A percentile compares a stretch with the other conserved stretches of the same genome.
Evolutionary conservation across 257 asterid genomes (phyloP).

Genomic region (Jasminum sambac): DNA sequence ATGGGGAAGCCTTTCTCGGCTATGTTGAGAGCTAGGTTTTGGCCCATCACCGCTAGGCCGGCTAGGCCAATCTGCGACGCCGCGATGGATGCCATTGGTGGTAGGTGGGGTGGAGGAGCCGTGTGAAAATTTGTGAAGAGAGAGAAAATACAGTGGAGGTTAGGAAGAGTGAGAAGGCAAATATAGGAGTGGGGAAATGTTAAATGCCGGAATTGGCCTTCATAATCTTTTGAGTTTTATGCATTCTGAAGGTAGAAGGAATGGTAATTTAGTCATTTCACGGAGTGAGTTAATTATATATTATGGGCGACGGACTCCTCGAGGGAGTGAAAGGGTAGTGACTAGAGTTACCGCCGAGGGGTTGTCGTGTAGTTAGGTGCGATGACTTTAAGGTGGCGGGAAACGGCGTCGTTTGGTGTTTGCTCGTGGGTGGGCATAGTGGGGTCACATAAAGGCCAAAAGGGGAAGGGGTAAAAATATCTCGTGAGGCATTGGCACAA

Average conservation of each 20-base stretch:
- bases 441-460: neutral
- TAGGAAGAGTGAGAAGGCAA: neutral
- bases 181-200: neutral
- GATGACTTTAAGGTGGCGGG: conserved; percentile 3
- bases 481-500: neutral
- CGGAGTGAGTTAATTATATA: neutral
- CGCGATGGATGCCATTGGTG: conserved; percentile 28
- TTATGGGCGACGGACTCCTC: conserved; percentile 42
- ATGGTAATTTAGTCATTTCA: neutral
- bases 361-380: conserved; percentile 14
- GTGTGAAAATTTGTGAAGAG: neutral
- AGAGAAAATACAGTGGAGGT: neutral
- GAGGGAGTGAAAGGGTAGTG: conserved; percentile 38
- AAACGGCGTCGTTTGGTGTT: neutral
- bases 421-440: neutral
- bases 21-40: conserved; percentile 47
- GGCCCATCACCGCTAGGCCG: conserved; percentile 59
- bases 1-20: conserved; percentile 56
- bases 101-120: neutral
- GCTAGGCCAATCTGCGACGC: conserved; percentile 51
- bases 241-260: neutral
- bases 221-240: neutral
- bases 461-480: neutral
- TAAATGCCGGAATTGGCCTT: neutral
- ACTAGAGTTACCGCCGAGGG: conserved; percentile 26